phyloP scores from a whole-genome alignment of 768 basidiomycete genomes.

The Daedalea quercina region DNA sequence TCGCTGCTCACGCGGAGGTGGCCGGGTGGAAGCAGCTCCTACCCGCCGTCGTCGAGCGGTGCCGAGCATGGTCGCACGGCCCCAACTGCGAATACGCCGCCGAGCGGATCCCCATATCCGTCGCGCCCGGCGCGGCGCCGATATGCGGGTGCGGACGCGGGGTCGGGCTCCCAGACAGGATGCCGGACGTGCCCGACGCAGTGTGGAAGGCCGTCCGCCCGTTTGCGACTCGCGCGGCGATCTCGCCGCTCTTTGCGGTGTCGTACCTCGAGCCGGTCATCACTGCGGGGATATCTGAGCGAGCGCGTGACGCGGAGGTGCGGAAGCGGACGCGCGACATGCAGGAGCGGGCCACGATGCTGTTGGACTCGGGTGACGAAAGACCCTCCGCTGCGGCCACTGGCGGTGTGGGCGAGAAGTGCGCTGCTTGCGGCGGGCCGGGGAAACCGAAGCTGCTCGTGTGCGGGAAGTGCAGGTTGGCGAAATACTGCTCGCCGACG shows the following conservation, averaged over 20 bases:
- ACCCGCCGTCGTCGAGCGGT: slow-evolving; percentile 46
- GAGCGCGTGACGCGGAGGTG: neutral
- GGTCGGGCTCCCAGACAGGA: slow-evolving; percentile 23
- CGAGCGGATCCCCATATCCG: slow-evolving; percentile 30
- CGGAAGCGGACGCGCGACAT: neutral
- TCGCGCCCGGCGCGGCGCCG: slow-evolving; percentile 30
- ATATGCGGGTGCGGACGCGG: slow-evolving; percentile 51
- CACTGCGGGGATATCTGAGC: no score
- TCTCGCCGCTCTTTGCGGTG: slow-evolving; percentile 47
- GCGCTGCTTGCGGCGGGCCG: slow-evolving; percentile 23
- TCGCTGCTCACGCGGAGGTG: slow-evolving; percentile 27
- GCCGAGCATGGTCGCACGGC: slow-evolving; percentile 43
- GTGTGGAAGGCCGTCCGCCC: slow-evolving; percentile 34
- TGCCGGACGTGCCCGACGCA: slow-evolving; percentile 23
- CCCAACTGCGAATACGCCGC: slow-evolving; percentile 40
- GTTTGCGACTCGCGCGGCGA: slow-evolving; percentile 41
- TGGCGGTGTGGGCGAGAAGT: slow-evolving; percentile 13
- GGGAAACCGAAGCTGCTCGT: slow-evolving; percentile 27
- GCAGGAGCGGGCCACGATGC: slow-evolving; percentile 1
- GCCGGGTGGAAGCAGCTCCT: slow-evolving; percentile 45
- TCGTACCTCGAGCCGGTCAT: slow-evolving; percentile 37
- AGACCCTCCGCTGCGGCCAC: slow-evolving; percentile 8
- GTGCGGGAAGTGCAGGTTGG: slow-evolving; percentile 33
- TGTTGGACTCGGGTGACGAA: slow-evolving; percentile 13
- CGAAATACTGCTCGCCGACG: slow-evolving; percentile 34